Evolutionary conservation across 2,329 filamentous ascomycete genomes (phyloP), one percentile per base, ranked within the genome.

Genomic region (Beauveria asiatica): DNA sequence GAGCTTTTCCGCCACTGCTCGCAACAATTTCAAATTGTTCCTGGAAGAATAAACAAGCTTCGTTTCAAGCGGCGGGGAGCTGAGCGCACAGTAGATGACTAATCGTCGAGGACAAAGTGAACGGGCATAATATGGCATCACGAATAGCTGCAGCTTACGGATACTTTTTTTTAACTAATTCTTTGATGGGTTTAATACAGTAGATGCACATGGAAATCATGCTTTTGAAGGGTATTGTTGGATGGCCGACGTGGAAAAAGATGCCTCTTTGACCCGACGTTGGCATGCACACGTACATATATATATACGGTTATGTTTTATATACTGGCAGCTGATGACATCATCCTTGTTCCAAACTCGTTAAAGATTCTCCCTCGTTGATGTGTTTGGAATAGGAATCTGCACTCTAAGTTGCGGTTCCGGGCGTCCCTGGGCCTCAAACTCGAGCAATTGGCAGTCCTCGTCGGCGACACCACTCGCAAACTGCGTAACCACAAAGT

Each of bases 401-500:
- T 64, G 59, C 70, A 77, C 69, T 69, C 70, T 68, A 16, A 72
- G 71, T 60, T 72, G 71, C 74, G 78, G 73, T 16, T 73, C 74
- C 75, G 75, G 71, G 5, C 71, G 60, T 2, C 64, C 66, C 21
- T 65, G 64, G 1, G 66, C 64, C 59, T 69, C 69, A 19, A 79
- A 70, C 4, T 72, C 75, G 19, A 90, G 84, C 74, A 96, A 86
- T 77, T 99, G 91, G 68, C 91, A 96, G 74, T 99, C 94, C 75
- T 97, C 93, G 1, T 81, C 75, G 0, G 76, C 83, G 13, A 94
- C 87, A 2, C 89, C 92, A 73, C 95, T 97, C 39, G 86, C 86
- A 76, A 89, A 94, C 76, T 97, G 93, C 65, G 89, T 83, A 2
- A 97, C 93, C 5, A 96, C 83, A 72, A 97, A 97, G 70, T 94